phyloP scores from a whole-genome alignment of 805 yeast species.

The Schwanniomyces pseudopolymorphus region DNA sequence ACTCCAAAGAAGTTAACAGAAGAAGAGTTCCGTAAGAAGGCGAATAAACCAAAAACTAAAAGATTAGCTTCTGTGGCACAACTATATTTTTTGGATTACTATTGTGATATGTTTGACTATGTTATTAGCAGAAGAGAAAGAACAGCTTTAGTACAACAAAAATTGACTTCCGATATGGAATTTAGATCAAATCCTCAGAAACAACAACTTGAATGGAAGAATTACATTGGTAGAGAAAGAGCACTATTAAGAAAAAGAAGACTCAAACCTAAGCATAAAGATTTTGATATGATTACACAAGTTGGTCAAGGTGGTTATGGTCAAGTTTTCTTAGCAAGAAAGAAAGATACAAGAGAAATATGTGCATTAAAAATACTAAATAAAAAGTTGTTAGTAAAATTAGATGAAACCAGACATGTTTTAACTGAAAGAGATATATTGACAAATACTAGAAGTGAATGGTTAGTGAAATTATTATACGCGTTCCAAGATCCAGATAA shows the following conservation, averaged over 20 bases:
- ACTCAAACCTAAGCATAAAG: constrained; percentile 88
- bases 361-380: constrained; percentile 93
- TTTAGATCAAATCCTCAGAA: constrained; percentile 27
- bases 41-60: constrained; percentile 73
- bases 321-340: constrained; percentile 93
- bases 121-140: constrained; percentile 85
- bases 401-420: constrained; percentile 94
- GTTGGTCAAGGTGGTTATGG: constrained; percentile 99
- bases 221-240: constrained; percentile 81
- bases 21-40: constrained; percentile 55
- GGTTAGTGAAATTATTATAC: constrained; percentile 91
- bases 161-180: constrained; percentile 53
- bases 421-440: constrained; percentile 94
- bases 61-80: constrained; percentile 90
- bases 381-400: constrained; percentile 78
- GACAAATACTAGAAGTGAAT: constrained; percentile 92
- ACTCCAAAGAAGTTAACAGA: constrained; percentile 18
- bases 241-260: constrained; percentile 84
- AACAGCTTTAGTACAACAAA: constrained; percentile 63
- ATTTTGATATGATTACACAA: constrained; percentile 94
- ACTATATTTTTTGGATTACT: constrained; percentile 90
- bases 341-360: constrained; percentile 90
- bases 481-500: constrained; percentile 93
- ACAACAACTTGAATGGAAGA: constrained; percentile 60
- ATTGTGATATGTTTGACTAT: constrained; percentile 94